Base-by-base conservation (phyloP, 192 early-diverging fungal genomes). In the Geranomyces variabilis region DNA sequence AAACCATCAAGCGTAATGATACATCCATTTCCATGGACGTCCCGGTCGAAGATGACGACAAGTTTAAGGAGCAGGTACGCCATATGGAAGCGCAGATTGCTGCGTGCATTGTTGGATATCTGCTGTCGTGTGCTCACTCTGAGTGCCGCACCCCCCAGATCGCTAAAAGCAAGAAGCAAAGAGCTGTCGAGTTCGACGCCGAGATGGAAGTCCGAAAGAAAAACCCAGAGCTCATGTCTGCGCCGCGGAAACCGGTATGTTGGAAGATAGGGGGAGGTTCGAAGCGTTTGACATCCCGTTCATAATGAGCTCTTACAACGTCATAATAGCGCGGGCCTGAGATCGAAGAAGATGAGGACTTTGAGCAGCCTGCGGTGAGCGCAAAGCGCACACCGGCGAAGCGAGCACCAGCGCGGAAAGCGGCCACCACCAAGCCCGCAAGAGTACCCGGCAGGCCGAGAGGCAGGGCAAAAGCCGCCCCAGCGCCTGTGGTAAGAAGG, bases 1-100 rank as follows among this genome's bases (percentile, higher is more conserved):
- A 74, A n/a, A 62, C 66, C n/a, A 44, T 77, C 14, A 69, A 74
- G 21, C 48, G 71, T 28, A 77, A 71, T 13, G 63, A 60, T 28
- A 31, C 17, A 10, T 36, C 29, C 17, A 30, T 77, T 19, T 22
- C 17, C 10, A 17, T 14, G 7, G 17, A 19, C 19, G 19, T n/a
- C 9, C 15, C 29, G 6, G 28, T 46, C 19, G 58, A 62, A 12
- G 59, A 62, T 44, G 69, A 62, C 24, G 59, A 62, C 12, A 19
- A 29, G 36, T 24, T 70, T 28, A 33, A 47, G 29, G 59, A 70
- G 24, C 58, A 70, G 59, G 69, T 70, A 41, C 3, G 10, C 3
- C 3, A 41, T 41, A 41, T 7, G 10, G 5, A 41, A 41, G 36
- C 36, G 36, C n/a, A n/a, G n/a, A n/a, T n/a, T n/a, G n/a, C n/a